Conservation (phyloP, 2,329 filamentous ascomycete genomes). For the Xylariales sp. region DNA sequence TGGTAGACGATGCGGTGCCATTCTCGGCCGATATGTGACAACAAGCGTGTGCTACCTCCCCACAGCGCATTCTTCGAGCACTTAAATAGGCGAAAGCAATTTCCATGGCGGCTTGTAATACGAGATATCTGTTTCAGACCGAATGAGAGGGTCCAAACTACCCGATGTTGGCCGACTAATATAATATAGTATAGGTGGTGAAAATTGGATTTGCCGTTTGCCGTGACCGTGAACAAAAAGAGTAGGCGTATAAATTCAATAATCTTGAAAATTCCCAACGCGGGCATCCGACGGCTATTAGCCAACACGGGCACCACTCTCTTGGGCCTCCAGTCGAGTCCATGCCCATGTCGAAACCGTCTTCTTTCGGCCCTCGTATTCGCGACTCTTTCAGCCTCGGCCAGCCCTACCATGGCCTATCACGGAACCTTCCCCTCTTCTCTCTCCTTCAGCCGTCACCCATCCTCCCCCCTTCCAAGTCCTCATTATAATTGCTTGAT, state of each 20-base stretch:
- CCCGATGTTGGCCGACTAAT: not conserved
- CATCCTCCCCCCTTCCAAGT: no score
- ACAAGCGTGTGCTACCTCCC: not conserved
- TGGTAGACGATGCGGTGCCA: not conserved
- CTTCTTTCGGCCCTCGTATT: no score
- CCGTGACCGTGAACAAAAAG: no score
- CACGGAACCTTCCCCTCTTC: not conserved
- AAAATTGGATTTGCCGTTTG: no score
- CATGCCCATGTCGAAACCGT: no score
- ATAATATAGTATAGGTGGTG: no score
- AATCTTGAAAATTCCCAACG: no score
- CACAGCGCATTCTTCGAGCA: not conserved
- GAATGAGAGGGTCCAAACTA: not conserved
- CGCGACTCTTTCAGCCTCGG: no score
- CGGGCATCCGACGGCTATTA: not conserved
- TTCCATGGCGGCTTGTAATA: constrained; percentile 5
- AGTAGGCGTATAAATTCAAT: no score
- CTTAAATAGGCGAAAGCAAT: constrained; percentile 10
- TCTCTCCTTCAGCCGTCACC: not conserved
- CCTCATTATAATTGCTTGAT: not conserved
- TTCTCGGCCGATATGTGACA: constrained; percentile 10
- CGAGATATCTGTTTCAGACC: constrained; percentile 1
- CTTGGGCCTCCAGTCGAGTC: not conserved
- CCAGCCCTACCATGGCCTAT: not conserved
- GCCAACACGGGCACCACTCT: not conserved